Base-by-base conservation (phyloP, 2,329 filamentous ascomycete species). In the Colletotrichum sp. region DNA sequence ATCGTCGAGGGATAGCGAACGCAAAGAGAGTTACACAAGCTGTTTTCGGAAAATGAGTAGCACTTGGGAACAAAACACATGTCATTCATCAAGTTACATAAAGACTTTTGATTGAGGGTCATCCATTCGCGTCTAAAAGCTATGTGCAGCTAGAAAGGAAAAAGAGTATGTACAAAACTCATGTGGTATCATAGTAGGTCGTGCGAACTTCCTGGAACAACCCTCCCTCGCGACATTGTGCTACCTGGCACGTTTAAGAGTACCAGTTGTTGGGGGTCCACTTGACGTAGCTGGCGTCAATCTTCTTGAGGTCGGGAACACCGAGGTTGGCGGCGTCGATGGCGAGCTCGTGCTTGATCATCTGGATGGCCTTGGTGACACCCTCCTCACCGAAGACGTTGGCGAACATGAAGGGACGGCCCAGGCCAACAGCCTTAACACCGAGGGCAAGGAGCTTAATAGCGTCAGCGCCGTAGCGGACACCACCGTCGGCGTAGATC, bases 381-480 rank as follows among this genome's bases (percentile, higher is more conserved):
- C 90, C 89, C 9, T 86, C 85, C 63, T 84, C 81, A 8, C 89
- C 90, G 76, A 86, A 91, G 62, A 89, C 81, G 81, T 90, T 91
- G 77, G 88, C 83, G 79, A 85, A 91, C 88, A 90, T 90, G 77
- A 88, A 86, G 12, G 88, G 86, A 1, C 90, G 82, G 18, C 89
- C 89, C 1, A 91, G 76, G 16, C 89, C 84, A 8, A 88, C 86
- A 15, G 85, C 85, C 78, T 83, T 84, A 70, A 86, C 86, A 12
- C 86, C 86, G 16, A 87, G 84, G 4, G 85, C 82, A n/a, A 88
- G 81, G 12, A 87, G 83, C 77, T 86, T 85, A n/a, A 88, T 80
- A 15, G 82, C 84, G 63, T 88, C 86, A 12, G 82, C 82, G 13
- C 86, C 87, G 71, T 86, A 86, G 62, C 87, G 84, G 24, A 88